These are phyloP conservation scores for Colletotrichum sp. DNA, from an alignment of 2,329 filamentous ascomycete genomes.

Conservation along the genomic window DNA sequence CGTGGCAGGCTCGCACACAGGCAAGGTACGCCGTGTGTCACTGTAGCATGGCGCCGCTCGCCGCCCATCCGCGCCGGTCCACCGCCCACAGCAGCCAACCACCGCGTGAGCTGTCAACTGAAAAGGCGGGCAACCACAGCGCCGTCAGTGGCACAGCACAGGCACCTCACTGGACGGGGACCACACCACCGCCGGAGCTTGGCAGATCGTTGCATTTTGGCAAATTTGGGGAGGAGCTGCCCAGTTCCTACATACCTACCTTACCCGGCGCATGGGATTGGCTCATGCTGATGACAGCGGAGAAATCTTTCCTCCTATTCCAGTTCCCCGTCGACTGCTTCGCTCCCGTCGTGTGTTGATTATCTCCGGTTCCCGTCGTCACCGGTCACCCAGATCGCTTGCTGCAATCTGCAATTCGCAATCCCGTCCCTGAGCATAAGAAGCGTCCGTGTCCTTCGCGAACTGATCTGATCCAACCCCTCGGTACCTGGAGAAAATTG, in stretches of 20 bases:
- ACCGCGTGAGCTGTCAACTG: neutral
- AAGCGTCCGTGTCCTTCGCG: neutral
- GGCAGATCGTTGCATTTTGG: constrained; percentile 3
- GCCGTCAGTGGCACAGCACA: neutral
- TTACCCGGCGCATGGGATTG: neutral
- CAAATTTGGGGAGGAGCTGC: neutral
- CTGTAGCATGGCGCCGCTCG: neutral
- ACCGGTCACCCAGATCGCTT: neutral
- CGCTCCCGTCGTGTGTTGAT: neutral
- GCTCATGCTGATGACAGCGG: neutral
- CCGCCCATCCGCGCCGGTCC: neutral
- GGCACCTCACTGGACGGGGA: neutral
- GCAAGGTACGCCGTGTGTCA: neutral
- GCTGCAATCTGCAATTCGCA: neutral
- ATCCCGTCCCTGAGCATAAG: neutral
- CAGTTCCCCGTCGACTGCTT: neutral
- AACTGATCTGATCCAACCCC: neutral
- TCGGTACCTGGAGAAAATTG: neutral
- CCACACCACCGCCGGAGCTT: neutral
- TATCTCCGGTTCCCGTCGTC: neutral
- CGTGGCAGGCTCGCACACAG: neutral
- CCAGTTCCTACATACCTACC: neutral
- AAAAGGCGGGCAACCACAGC: neutral
- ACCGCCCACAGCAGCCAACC: neutral
- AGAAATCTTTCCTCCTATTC: constrained; percentile 4